phyloP scores from a whole-genome alignment of 805 yeast species.

The Pichia manshurica region DNA sequence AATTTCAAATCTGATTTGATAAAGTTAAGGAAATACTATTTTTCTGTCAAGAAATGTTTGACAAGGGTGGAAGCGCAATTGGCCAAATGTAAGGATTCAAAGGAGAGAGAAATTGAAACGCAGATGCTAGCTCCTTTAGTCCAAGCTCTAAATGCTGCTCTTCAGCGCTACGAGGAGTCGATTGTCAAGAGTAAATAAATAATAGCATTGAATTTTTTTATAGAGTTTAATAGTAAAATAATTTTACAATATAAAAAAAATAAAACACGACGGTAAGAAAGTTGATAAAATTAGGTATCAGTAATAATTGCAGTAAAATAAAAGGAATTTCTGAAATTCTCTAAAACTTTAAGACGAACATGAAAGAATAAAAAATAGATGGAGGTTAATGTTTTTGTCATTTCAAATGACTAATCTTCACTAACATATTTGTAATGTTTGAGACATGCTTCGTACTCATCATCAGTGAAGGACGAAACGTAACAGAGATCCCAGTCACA shows the following conservation, averaged over 20 bases:
- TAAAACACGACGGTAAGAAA: not conserved
- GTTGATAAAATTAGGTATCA: no score
- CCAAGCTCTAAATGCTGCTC: conserved; percentile 41
- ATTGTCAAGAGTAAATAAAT: conserved; percentile 22
- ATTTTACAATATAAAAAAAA: not conserved
- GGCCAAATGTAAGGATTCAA: conserved; percentile 12
- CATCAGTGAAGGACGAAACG: conserved; percentile 33
- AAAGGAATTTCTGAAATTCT: no score
- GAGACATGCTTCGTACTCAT: conserved; percentile 23
- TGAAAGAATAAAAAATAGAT: not conserved
- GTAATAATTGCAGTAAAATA: no score
- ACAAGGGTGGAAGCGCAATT: conserved; percentile 36
- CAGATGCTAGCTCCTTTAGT: conserved; percentile 38
- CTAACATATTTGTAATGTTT: conserved; percentile 1
- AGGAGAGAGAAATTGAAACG: conserved; percentile 16
- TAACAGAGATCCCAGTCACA: conserved; percentile 39
- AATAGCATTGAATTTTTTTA: not conserved
- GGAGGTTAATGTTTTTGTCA: not conserved
- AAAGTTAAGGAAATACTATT: conserved; percentile 40
- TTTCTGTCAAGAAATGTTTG: conserved; percentile 43
- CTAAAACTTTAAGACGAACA: not conserved
- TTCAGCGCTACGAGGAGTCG: conserved; percentile 40
- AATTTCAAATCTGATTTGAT: conserved; percentile 29
- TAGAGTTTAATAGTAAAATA: not conserved
- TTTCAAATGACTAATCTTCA: not conserved